These are phyloP conservation scores for Trichocladium antarcticum DNA, from an alignment of 495 filamentous ascomycete genomes.

Conservation along the genomic window DNA sequence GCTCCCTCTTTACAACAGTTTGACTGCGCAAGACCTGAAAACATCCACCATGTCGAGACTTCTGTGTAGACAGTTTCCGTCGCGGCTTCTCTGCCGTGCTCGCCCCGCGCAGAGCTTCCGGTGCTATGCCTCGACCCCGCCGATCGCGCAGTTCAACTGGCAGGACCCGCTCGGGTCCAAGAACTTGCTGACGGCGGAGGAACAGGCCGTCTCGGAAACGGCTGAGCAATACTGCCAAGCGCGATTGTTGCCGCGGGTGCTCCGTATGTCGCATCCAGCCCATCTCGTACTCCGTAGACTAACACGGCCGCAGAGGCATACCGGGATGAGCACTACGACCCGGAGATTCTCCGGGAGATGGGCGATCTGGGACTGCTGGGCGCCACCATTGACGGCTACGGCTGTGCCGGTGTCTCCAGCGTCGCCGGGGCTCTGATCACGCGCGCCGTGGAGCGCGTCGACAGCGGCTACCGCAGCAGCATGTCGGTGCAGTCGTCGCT, in stretches of 20 bases:
- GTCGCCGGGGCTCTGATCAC: conserved; percentile 91
- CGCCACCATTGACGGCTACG: conserved; percentile 84
- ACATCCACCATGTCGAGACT: conserved; percentile 19
- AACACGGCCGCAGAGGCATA: conserved; percentile 63
- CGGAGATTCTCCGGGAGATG: conserved; percentile 85
- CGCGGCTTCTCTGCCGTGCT: conserved; percentile 2
- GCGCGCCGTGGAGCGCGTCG: conserved; percentile 89
- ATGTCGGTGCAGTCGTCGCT: conserved; percentile 95
- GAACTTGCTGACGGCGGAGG: conserved; percentile 74
- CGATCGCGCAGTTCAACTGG: conserved; percentile 61
- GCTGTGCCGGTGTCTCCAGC: conserved; percentile 83
- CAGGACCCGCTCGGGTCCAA: conserved; percentile 72
- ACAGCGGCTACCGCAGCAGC: conserved; percentile 87
- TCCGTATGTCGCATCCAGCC: conserved; percentile 48
- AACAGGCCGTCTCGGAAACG: conserved; percentile 77
- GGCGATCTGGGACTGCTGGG: conserved; percentile 87
- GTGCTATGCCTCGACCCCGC: conserved; percentile 18
- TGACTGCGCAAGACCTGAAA: not conserved
- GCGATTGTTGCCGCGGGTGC: conserved; percentile 66
- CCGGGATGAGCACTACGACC: conserved; percentile 85
- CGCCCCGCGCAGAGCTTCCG: conserved; percentile 2
- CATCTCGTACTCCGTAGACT: not conserved
- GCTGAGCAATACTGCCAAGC: conserved; percentile 91
- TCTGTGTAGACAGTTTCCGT: conserved; percentile 12
- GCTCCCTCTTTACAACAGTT: not conserved